A percentile compares a stretch with the other conserved stretches of the same genome.
phyloP scores from a whole-genome alignment of 192 early-diverging fungal species.

The Podila epicladia region DNA sequence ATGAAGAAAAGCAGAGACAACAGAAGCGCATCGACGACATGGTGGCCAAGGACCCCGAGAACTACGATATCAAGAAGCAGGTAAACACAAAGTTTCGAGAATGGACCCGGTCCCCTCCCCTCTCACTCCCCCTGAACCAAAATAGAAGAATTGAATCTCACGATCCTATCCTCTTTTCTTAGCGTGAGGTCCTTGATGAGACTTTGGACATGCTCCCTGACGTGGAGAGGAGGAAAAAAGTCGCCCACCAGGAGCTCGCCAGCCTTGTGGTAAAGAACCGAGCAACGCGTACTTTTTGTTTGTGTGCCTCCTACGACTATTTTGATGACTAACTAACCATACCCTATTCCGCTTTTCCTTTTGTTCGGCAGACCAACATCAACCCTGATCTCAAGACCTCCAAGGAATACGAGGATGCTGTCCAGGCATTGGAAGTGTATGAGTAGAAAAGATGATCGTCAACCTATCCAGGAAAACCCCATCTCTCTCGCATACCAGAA shows the following conservation, averaged over 20 bases:
- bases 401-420: slow-evolving; percentile 45
- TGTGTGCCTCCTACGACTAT: background rate
- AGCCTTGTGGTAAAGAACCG: slow-evolving; percentile 53
- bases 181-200: slow-evolving; percentile 70
- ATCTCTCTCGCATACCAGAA: too few species aligned
- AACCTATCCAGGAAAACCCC: too few species aligned
- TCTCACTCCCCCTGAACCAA: too few species aligned
- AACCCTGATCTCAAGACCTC: slow-evolving; percentile 37
- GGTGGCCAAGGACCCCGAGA: slow-evolving; percentile 59
- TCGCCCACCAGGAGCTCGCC: slow-evolving; percentile 57
- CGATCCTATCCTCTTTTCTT: background rate
- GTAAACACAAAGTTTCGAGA: slow-evolving; percentile 32
- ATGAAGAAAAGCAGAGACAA: slow-evolving; percentile 58
- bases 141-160: too few species aligned
- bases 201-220: slow-evolving; percentile 71
- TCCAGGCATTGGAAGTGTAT: slow-evolving; percentile 22
- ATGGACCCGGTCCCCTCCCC: too few species aligned
- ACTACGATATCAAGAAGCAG: slow-evolving; percentile 69
- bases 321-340: background rate
- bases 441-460: slow-evolving; percentile 5
- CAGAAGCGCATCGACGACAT: slow-evolving; percentile 64
- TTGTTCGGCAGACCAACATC: slow-evolving; percentile 20
- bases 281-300: background rate
- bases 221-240: slow-evolving; percentile 59
- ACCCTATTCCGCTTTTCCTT: background rate